Percentiles rank a stretch among this genome's conserved stretches.
Evolutionary conservation across 768 basidiomycete genomes (phyloP).

Genomic region (Termitomyces sp.): DNA sequence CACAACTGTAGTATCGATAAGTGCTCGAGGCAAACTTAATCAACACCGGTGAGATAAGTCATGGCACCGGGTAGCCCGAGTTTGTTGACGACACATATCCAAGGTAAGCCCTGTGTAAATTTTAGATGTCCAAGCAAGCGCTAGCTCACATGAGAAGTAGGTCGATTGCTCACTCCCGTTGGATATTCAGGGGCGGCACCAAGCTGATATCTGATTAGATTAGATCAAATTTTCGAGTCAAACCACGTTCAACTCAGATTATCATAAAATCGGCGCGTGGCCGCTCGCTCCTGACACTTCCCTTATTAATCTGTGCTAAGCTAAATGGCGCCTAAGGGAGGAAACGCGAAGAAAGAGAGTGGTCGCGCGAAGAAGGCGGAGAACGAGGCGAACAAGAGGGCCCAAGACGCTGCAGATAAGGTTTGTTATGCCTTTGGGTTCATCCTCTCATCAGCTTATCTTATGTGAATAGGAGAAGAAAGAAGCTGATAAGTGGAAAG

Average conservation of each 20-base stretch:
- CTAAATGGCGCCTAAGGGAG: conserved; percentile 85
- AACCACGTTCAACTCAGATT: not conserved
- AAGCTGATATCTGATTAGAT: conserved; percentile 13
- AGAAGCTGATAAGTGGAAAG: conserved; percentile 65
- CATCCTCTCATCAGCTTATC: not conserved
- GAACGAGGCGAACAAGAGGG: conserved; percentile 80
- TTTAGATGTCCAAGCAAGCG: not conserved
- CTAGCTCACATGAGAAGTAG: not conserved
- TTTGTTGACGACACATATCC: not conserved
- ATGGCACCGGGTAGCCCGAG: not conserved
- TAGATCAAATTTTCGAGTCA: conserved; percentile 8
- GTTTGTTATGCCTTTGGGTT: conserved; percentile 25
- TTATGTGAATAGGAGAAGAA: conserved; percentile 52
- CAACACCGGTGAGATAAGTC: not conserved
- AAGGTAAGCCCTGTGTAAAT: not conserved
- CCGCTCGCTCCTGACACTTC: not conserved
- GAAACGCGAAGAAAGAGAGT: conserved; percentile 88
- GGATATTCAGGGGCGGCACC: too few relatives aligned
- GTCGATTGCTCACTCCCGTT: too few relatives aligned
- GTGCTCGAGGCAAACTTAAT: not conserved
- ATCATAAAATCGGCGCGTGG: conserved; percentile 4
- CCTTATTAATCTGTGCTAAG: not conserved
- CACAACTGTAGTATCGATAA: not conserved
- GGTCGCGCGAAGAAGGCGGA: conserved; percentile 91
- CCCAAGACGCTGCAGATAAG: conserved; percentile 53